Base-by-base conservation (phyloP, 768 basidiomycete genomes). In the Heimioporus sp. region DNA sequence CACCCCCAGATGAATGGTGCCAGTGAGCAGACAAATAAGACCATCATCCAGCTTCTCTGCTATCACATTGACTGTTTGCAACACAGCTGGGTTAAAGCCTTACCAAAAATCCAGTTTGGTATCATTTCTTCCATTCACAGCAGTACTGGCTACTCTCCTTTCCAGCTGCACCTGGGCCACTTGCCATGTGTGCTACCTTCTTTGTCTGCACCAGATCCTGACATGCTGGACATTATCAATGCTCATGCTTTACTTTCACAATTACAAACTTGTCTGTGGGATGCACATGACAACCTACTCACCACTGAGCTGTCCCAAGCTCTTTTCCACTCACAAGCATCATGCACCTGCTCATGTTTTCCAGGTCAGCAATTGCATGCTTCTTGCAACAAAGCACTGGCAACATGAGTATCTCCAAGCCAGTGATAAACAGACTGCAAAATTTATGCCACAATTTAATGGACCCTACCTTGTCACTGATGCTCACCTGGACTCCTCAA, bases 41-140 rank as follows among this genome's bases (percentile, higher is more conserved):
- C 58, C 0, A 48, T 64, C 1, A 49, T 15, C 10, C 64, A 65
- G 32, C 34, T 9, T 4, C 10, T 65, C 0, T 43, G 48, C 1
- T 52, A 34, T 15, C 45, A 43, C 10, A 51, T 64, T 0, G 48
- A 34, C 1, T 17, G 50, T 0, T 44, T 59, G 24, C 64, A 66
- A 31, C 35, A 49, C 5, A 70, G 66, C 0, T 77, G 73, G 75
- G 56, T 61, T 0, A 16, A 20, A 0, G 59, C 62, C 0, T 54
- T 76, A 0, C 74, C 70, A 0, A 41, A 41, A 0, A 51, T 75
- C 0, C 50, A 67, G 3, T 75, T 74, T 48, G 51, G 58, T 4
- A 49, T 73, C 9, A 76, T 75, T 62, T 72, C 66, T 35, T 61
- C 63, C 0, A 54, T 67, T 0, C 72, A 72, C 30, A 37, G 47